Evolutionary conservation across 768 basidiomycete genomes (phyloP), one percentile per base, ranked within the genome.

Genomic region (Calocera viscosa): DNA sequence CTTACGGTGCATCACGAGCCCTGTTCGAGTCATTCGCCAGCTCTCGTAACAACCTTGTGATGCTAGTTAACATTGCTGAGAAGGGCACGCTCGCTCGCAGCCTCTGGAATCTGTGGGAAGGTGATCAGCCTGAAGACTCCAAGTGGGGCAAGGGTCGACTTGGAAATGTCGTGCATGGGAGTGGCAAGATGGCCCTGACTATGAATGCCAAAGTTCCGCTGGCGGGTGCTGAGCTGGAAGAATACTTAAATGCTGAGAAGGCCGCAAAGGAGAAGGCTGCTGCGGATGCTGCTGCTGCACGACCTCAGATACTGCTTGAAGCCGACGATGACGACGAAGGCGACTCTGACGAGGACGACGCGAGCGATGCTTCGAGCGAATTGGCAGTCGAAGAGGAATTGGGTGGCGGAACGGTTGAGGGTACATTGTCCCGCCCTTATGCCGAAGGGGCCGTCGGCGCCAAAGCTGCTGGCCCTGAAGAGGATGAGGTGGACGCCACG

Each of bases 101-200:
- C 10, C 78, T 99, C 22, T 96, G 93, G 70, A 84, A 93, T 63
- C 82, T 81, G 69, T 99, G 96, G 96, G 89, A 95, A 72, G 77
- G 79, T 63, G 80, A 84, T 1, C 96, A 98, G 77, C 80, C 86
- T n/a, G 79, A 83, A 0, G 86, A 88, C 38, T 85, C 87, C 40
- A 89, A 86, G 71, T 96, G 92, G 86, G 93, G 95, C 69, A 84
- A 86, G 71, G 95, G 94, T 3, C 88, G 83, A 71, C 90, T 97
- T 34, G 96, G 96, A 1, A 84, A 82, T 66, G 90, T 89, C 70
- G 78, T 94, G 39, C 87, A 89, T 84, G 82, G 94, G 82, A 87
- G 91, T 68, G 86, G 87, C 39, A 75, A 76, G 14, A 76, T 94
- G 66, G 81, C 80, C 47, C 72, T 97, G 33, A 83, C 82, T 90